Evolutionary conservation across 2,329 filamentous ascomycete species (phyloP).

Genomic region (Decorospora gaudefroyi): DNA sequence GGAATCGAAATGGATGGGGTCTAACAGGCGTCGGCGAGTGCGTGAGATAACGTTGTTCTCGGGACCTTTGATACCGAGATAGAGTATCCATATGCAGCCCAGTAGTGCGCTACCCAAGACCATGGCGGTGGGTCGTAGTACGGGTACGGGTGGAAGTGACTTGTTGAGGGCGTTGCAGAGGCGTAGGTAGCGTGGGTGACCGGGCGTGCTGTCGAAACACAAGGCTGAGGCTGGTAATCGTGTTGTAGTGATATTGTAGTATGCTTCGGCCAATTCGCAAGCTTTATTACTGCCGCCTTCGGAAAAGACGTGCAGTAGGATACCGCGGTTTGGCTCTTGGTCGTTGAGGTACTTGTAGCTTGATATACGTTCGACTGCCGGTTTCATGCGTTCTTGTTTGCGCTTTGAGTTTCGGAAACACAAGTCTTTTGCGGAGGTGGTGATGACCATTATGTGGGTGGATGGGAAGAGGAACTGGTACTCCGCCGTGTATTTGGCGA

Average conservation of each 20-base stretch:
- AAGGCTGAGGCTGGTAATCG: constrained; percentile 26
- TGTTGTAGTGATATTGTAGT: constrained; percentile 19
- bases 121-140: constrained; percentile 22
- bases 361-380: constrained; percentile 26
- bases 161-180: constrained; percentile 31
- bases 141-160: constrained; percentile 24
- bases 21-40: constrained; percentile 19
- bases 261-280: constrained; percentile 30
- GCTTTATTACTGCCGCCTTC: constrained; percentile 40
- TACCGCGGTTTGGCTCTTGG: constrained; percentile 6
- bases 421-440: constrained; percentile 32
- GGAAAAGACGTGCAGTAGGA: constrained; percentile 36
- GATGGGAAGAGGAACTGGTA: constrained; percentile 34
- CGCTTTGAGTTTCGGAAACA: constrained; percentile 25
- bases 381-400: constrained; percentile 27
- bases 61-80: constrained; percentile 21
- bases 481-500: constrained; percentile 31
- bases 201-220: constrained; percentile 37
- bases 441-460: constrained; percentile 34
- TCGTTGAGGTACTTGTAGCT: constrained; percentile 1
- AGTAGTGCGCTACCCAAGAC: constrained; percentile 20
- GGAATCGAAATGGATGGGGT: constrained; percentile 23
- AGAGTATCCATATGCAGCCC: constrained; percentile 26
- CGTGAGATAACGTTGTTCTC: constrained; percentile 30
- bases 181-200: constrained; percentile 29